A percentile compares a stretch with the other conserved stretches of the same genome.
Evolutionary conservation across 2,329 filamentous ascomycete genomes (phyloP).

Genomic region (Cordyceps farinosa): DNA sequence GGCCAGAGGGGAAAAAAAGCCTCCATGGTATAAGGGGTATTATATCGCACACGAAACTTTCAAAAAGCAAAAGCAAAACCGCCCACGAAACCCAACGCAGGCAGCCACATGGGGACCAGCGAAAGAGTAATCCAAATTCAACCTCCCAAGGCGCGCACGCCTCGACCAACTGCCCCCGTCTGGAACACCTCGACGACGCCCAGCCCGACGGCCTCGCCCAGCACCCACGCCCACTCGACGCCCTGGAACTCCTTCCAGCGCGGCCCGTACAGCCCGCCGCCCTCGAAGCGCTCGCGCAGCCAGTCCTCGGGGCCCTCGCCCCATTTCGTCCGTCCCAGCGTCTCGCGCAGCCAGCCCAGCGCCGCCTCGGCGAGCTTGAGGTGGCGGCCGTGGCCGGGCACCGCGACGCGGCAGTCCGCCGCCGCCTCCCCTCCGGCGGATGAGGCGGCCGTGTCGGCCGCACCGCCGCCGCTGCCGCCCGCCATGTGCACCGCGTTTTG

Average conservation of each 20-base stretch:
- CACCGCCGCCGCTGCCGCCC: conserved; percentile 50
- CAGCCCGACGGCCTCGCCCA: conserved; percentile 67
- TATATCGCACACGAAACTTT: conserved; percentile 10
- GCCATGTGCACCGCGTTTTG: conserved; percentile 60
- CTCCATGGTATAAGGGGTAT: conserved; percentile 5
- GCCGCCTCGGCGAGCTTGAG: conserved; percentile 62
- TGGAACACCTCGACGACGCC: conserved; percentile 72
- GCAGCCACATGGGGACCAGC: not conserved
- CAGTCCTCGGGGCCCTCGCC: conserved; percentile 60
- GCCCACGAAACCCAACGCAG: not conserved
- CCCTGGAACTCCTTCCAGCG: conserved; percentile 68
- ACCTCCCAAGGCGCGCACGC: conserved; percentile 48
- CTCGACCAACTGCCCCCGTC: conserved; percentile 68
- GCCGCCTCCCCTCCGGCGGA: conserved; percentile 10
- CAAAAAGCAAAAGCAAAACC: not conserved
- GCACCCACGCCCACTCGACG: conserved; percentile 65
- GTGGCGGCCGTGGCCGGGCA: conserved; percentile 64
- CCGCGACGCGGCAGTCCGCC: conserved; percentile 51
- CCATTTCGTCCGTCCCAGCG: conserved; percentile 57
- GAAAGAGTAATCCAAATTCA: conserved; percentile 17
- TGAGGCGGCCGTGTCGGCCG: not conserved
- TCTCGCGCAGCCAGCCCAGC: conserved; percentile 56
- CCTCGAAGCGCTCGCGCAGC: conserved; percentile 68
- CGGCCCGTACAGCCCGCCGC: conserved; percentile 44
- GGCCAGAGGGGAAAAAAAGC: no score